These are phyloP conservation scores for Rhodotorula sp. DNA, from an alignment of 1,284 basidiomycete genomes.

Conservation along the genomic window DNA sequence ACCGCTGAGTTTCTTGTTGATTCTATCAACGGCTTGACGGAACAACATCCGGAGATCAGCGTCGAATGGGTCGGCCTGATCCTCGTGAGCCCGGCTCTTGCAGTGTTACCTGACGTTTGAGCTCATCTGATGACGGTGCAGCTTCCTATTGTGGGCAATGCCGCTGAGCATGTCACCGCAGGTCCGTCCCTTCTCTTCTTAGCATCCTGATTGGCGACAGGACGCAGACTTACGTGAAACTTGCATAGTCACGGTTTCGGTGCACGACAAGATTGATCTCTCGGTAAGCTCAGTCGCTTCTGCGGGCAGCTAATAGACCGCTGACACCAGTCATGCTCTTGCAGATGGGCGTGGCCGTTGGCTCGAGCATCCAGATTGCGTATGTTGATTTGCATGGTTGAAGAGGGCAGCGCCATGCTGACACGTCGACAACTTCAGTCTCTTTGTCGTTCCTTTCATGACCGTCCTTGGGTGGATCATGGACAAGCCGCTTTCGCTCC, in stretches of 20 bases:
- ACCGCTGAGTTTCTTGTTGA: conserved; percentile 54
- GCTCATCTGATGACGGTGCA: background rate
- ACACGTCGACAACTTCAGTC: conserved; percentile 25
- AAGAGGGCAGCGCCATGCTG: background rate
- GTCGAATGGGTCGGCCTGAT: conserved; percentile 48
- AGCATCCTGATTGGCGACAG: too few species aligned
- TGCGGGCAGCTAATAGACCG: background rate
- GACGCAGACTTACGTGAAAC: background rate
- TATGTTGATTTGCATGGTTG: background rate
- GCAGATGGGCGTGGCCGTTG: conserved; percentile 77
- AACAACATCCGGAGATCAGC: conserved; percentile 56
- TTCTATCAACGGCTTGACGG: conserved; percentile 53
- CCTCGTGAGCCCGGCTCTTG: conserved; percentile 33
- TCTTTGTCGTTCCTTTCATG: conserved; percentile 74
- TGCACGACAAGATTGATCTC: conserved; percentile 61
- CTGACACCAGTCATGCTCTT: conserved; percentile 53
- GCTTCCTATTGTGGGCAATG: conserved; percentile 49
- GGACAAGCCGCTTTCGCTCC: conserved; percentile 51
- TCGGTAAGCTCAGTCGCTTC: conserved; percentile 34
- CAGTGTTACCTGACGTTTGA: too few species aligned
- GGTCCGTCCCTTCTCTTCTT: background rate
- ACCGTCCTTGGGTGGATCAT: conserved; percentile 57
- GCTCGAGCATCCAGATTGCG: conserved; percentile 89
- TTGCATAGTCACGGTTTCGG: conserved; percentile 46
- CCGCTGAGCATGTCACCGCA: conserved; percentile 30